Percentiles rank a stretch among this genome's conserved stretches.
Evolutionary conservation across 495 filamentous ascomycete genomes (phyloP).

Genomic region (Elaphomyces granulatus): DNA sequence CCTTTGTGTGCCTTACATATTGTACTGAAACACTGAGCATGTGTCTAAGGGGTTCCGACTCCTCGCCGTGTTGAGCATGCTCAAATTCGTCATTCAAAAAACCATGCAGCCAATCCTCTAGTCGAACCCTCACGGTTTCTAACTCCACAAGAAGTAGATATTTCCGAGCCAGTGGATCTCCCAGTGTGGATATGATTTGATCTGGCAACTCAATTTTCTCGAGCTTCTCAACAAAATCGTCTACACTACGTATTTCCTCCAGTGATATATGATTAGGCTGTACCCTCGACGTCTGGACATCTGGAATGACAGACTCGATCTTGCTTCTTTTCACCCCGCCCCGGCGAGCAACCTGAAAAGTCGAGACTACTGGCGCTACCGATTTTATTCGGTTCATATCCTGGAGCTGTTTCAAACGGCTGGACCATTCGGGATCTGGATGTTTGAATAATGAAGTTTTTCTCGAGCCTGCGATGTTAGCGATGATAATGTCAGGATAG

Average conservation of each 20-base stretch:
- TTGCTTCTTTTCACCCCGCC: constrained; percentile 29
- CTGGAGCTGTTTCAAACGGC: constrained; percentile 51
- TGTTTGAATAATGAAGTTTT: constrained; percentile 42
- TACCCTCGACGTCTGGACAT: constrained; percentile 60
- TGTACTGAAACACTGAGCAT: constrained; percentile 42
- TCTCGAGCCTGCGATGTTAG: constrained; percentile 34
- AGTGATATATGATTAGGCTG: constrained; percentile 36
- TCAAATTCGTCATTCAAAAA: constrained; percentile 46
- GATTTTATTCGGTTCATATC: constrained; percentile 32
- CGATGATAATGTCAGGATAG: constrained; percentile 78
- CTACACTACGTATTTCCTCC: constrained; percentile 62
- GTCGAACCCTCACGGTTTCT: constrained; percentile 36
- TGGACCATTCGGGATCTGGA: constrained; percentile 65
- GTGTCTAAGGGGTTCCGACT: constrained; percentile 30
- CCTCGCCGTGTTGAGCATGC: constrained; percentile 33
- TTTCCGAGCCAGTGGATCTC: constrained; percentile 66
- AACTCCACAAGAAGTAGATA: constrained; percentile 51
- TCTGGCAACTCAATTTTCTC: constrained; percentile 71
- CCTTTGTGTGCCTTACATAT: constrained; percentile 52
- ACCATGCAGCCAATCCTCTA: constrained; percentile 51
- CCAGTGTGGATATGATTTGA: constrained; percentile 62
- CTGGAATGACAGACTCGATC: constrained; percentile 43
- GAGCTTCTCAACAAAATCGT: constrained; percentile 58
- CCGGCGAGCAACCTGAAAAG: constrained; percentile 33
- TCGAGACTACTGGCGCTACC: constrained; percentile 12